A percentile compares a stretch with the other conserved stretches of the same genome.
These are phyloP conservation scores for Harrya chromipes DNA, from an alignment of 768 basidiomycete species.

Conservation along the genomic window DNA sequence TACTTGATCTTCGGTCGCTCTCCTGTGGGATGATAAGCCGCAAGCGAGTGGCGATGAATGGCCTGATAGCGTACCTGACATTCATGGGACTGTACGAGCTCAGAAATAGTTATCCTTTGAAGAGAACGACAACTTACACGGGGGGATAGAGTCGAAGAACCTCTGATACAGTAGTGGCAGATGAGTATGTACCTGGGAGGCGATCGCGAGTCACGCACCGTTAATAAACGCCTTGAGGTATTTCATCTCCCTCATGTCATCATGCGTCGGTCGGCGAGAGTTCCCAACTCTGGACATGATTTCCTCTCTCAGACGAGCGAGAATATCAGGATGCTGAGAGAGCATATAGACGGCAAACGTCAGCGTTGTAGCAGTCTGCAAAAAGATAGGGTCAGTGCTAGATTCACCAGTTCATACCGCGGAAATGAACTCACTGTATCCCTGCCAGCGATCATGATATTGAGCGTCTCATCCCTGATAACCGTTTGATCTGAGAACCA, in stretches of 20 bases:
- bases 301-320: conserved; percentile 51
- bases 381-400: not conserved
- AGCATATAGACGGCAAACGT: conserved; percentile 10
- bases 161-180: conserved; percentile 14
- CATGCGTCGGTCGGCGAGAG: conserved; percentile 46
- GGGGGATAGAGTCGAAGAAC: conserved; percentile 32
- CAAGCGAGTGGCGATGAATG: too few relatives aligned
- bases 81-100: conserved; percentile 20
- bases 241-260: conserved; percentile 60
- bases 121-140: conserved; percentile 17
- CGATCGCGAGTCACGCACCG: conserved; percentile 34
- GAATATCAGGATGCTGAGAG: conserved; percentile 44
- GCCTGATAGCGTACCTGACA: conserved; percentile 13
- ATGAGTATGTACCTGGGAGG: not conserved
- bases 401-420: not conserved
- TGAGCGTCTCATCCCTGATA: conserved; percentile 26
- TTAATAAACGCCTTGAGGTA: conserved; percentile 64
- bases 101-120: not conserved
- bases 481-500: conserved; percentile 17
- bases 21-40: conserved; percentile 12
- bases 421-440: conserved; percentile 41
- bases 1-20: conserved; percentile 12
- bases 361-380: conserved; percentile 31
- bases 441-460: conserved; percentile 29
- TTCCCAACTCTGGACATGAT: conserved; percentile 51